Conservation (phyloP, 352 stramenopile species). For the Phytopythium boreale region DNA sequence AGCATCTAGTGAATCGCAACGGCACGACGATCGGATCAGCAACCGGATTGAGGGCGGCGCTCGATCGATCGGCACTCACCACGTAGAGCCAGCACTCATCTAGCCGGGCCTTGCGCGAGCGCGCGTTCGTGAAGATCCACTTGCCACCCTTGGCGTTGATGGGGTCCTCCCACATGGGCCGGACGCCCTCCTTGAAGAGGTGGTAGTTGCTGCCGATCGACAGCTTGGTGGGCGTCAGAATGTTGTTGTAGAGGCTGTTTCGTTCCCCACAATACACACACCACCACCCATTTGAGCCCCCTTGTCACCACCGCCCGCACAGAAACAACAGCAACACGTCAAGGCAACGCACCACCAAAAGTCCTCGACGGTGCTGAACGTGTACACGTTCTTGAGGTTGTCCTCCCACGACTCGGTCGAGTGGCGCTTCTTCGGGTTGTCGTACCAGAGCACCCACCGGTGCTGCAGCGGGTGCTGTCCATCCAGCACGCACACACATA, state of each 20-base stretch:
- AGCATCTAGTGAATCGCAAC: slow-evolving; percentile 61
- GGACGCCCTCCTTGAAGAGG: slow-evolving; percentile 96
- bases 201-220: slow-evolving; percentile 95
- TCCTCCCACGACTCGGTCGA: slow-evolving; percentile 87
- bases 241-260: slow-evolving; percentile 92
- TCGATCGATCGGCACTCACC: slow-evolving; percentile 36
- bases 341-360: slow-evolving; percentile 91
- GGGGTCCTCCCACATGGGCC: slow-evolving; percentile 97
- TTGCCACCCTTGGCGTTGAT: slow-evolving; percentile 95
- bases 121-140: slow-evolving; percentile 96
- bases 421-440: slow-evolving; percentile 89
- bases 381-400: slow-evolving; percentile 91
- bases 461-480: slow-evolving; percentile 82
- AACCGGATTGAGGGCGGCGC: background rate
- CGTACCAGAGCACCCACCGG: slow-evolving; percentile 88
- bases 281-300: too few species aligned
- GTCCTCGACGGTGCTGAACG: slow-evolving; percentile 94
- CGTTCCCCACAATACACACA: background rate
- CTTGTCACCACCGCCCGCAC: too few species aligned
- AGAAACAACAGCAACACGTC: too few species aligned
- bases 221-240: slow-evolving; percentile 88
- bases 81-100: slow-evolving; percentile 96
- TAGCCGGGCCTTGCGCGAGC: slow-evolving; percentile 89
- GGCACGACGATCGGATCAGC: background rate
- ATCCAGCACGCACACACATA: slow-evolving; percentile 11